Conservation (phyloP, 169 alveolate species). For the Eimeria necatrix region DNA sequence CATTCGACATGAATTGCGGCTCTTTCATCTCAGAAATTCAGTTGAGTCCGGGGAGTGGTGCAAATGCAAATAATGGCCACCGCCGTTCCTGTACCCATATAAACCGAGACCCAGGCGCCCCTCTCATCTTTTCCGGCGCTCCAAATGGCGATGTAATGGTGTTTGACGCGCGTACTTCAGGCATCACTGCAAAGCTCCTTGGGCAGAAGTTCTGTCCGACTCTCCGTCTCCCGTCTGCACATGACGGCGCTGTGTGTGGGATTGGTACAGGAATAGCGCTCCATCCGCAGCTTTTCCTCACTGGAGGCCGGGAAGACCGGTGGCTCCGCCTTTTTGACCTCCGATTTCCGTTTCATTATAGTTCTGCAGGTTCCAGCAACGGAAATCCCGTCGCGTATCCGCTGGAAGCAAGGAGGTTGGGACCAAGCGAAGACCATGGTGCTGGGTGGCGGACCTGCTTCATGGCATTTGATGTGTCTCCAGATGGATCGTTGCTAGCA, state of each 20-base stretch:
- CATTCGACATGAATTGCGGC: slow-evolving; percentile 53
- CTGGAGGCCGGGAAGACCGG: slow-evolving; percentile 78
- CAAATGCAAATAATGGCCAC: background rate
- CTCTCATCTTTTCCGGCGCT: slow-evolving; percentile 45
- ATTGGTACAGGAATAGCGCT: slow-evolving; percentile 60
- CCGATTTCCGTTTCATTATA: slow-evolving; percentile 79
- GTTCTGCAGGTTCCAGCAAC: slow-evolving; percentile 42
- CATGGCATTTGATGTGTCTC: slow-evolving; percentile 74
- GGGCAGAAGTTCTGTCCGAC: slow-evolving; percentile 66
- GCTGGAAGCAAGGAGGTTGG: slow-evolving; percentile 65
- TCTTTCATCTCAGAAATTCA: slow-evolving; percentile 42
- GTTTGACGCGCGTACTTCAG: slow-evolving; percentile 42
- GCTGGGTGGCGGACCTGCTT: slow-evolving; percentile 1
- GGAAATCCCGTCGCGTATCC: slow-evolving; percentile 71
- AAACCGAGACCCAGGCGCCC: slow-evolving; percentile 59
- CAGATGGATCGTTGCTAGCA: slow-evolving; percentile 75
- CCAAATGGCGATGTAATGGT: slow-evolving; percentile 58
- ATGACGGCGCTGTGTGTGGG: slow-evolving; percentile 74
- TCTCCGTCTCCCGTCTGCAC: slow-evolving; percentile 62
- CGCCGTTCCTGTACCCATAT: background rate
- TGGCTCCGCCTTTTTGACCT: slow-evolving; percentile 79
- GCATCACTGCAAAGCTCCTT: slow-evolving; percentile 40
- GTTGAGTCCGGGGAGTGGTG: slow-evolving; percentile 20
- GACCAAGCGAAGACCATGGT: slow-evolving; percentile 44
- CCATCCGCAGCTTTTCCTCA: slow-evolving; percentile 66